Percentiles rank a stretch among this genome's conserved stretches.
Evolutionary conservation across 1,284 basidiomycete genomes (phyloP).

Genomic region (Ustilago vetiveriae): DNA sequence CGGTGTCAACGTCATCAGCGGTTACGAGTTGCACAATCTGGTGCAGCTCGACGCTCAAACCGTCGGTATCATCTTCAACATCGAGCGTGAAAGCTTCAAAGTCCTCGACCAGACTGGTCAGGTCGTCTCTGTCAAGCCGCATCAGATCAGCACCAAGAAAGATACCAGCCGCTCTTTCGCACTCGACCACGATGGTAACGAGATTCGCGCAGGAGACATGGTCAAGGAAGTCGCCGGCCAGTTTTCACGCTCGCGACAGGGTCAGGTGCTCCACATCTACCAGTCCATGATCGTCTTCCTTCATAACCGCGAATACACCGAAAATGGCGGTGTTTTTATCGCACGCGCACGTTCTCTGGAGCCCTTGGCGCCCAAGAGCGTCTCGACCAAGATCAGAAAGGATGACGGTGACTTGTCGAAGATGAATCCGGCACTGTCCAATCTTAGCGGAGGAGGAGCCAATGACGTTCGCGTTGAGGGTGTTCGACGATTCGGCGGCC

Average conservation of each 20-base stretch:
- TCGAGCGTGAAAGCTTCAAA: constrained; percentile 92
- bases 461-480: constrained; percentile 53
- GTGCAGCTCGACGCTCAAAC: constrained; percentile 94
- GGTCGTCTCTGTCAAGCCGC: constrained; percentile 86
- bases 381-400: constrained; percentile 48
- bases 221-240: constrained; percentile 93
- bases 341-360: constrained; percentile 70
- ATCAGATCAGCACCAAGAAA: constrained; percentile 87
- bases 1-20: constrained; percentile 85
- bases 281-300: constrained; percentile 94
- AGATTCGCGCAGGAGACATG: constrained; percentile 81
- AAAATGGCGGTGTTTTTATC: constrained; percentile 94
- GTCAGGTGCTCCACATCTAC: constrained; percentile 91
- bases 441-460: constrained; percentile 51
- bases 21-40: constrained; percentile 94
- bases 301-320: constrained; percentile 86
- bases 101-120: constrained; percentile 90
- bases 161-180: constrained; percentile 86
- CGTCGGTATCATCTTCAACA: constrained; percentile 96
- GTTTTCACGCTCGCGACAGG: constrained; percentile 78
- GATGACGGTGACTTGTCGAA: constrained; percentile 81
- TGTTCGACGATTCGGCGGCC: constrained; percentile 47
- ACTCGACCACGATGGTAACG: constrained; percentile 85
- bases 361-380: constrained; percentile 77
- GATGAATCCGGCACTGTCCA: constrained; percentile 83